These are phyloP conservation scores for Gracilaria domingensis DNA, from an alignment of 23 red algal genomes.

Conservation along the genomic window DNA sequence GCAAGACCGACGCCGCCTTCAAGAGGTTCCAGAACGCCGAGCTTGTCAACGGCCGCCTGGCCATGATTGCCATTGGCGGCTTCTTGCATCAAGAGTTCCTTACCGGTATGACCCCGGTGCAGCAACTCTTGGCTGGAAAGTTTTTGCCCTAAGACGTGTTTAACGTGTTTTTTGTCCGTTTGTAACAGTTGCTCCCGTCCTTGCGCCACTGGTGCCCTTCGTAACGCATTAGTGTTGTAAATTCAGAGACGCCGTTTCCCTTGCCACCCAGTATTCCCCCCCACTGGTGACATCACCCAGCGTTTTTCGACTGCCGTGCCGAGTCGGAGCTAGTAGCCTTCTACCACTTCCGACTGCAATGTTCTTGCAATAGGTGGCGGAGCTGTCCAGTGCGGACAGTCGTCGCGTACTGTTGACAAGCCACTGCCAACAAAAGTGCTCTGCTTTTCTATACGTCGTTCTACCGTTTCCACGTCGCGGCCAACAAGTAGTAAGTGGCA, in stretches of 20 bases:
- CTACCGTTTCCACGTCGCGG: no score
- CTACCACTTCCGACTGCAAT: no score
- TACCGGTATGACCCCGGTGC: conserved; percentile 63
- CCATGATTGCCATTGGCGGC: conserved; percentile 95
- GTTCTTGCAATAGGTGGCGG: no score
- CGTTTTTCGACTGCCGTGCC: no score
- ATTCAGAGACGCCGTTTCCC: background rate
- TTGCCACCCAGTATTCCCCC: no score
- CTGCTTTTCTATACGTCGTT: no score
- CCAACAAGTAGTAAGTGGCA: no score
- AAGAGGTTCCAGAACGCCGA: conserved; percentile 75
- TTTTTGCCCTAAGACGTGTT: conserved; percentile 68
- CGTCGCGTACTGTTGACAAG: no score
- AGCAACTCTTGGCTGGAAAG: conserved; percentile 78
- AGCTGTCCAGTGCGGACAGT: no score
- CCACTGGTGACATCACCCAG: no score
- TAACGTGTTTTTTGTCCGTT: background rate
- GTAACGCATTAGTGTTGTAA: background rate
- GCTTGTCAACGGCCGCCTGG: conserved; percentile 84
- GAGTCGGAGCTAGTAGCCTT: no score
- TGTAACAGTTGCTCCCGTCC: conserved; percentile 24
- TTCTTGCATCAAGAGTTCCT: conserved; percentile 90
- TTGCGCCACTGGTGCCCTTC: conserved; percentile 1
- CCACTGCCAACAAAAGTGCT: no score
- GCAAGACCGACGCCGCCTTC: conserved; percentile 68